A percentile compares a stretch with the other conserved stretches of the same genome.
These are phyloP conservation scores for Lepiota subincarnata DNA, from an alignment of 768 basidiomycete species.

Conservation along the genomic window DNA sequence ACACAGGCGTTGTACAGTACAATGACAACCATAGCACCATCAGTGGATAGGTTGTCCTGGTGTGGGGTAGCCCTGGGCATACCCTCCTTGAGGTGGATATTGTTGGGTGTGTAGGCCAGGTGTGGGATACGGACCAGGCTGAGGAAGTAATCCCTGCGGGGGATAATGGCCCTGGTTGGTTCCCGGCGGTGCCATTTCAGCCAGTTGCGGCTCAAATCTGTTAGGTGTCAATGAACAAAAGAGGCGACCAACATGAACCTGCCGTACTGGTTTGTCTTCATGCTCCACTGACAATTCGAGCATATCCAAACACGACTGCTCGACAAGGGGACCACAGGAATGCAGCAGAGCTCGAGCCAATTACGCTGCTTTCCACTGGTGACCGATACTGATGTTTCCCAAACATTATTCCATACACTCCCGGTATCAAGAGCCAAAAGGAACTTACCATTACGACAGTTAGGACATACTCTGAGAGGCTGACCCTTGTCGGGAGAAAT, in stretches of 20 bases:
- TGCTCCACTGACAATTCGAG: constrained; percentile 56
- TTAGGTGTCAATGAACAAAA: background rate
- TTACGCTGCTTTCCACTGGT: constrained; percentile 52
- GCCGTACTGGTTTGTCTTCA: constrained; percentile 39
- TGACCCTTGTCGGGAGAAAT: constrained; percentile 50
- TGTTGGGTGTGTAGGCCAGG: no score
- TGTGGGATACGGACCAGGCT: constrained; percentile 10
- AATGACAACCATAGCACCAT: background rate
- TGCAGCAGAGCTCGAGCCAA: constrained; percentile 67
- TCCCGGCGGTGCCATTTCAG: constrained; percentile 4
- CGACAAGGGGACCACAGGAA: constrained; percentile 60
- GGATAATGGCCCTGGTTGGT: background rate
- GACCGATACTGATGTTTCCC: constrained; percentile 38
- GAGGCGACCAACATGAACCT: constrained; percentile 31
- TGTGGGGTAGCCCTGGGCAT: constrained; percentile 4
- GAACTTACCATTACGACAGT: constrained; percentile 58
- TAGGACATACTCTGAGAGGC: constrained; percentile 55
- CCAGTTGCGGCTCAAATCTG: constrained; percentile 23
- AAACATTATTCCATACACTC: background rate
- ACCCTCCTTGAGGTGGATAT: constrained; percentile 1
- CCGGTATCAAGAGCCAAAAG: background rate
- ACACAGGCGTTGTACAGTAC: background rate
- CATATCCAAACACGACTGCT: constrained; percentile 62
- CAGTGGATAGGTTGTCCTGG: background rate
- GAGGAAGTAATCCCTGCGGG: constrained; percentile 11